Base-by-base conservation (phyloP, 225 moss, liverwort and hornwort genomes). In the Bryoerythrophyllum caledonicum region DNA sequence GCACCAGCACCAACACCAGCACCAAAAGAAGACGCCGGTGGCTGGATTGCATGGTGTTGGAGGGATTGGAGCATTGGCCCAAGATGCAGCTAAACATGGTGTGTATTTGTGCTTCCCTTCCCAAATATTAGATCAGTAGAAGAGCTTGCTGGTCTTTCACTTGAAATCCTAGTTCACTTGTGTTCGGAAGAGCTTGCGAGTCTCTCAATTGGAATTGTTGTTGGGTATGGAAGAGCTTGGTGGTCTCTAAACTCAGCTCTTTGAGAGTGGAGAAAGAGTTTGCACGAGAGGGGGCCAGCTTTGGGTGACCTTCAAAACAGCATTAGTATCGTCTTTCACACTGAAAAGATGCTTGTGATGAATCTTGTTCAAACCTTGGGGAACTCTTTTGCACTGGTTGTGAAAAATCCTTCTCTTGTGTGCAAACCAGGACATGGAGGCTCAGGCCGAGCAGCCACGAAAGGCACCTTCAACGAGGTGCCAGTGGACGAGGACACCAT, bases 401-500 rank as follows among this genome's bases (percentile, higher is more conserved):
- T 60, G 30, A 46, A 10, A 28, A 20, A 72, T 25, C 40, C 60
- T 34, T 55, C 66, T 72, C 34, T 57, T 66, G 28, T 10, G 26
- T 20, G 32, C 46, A 30, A 57, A 49, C 9, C 69, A 83, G 76
- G 68, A n/a, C 76, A 60, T 64, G 34, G 52, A 20, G 64, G 68
- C 23, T 76, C 69, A 7, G 76, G 67, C 38, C 51, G 72, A 8
- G 74, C 41, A 20, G 10, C 52, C 26, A 40, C 38, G 7, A 35
- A 74, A 40, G 80, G 76, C 26, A 23, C 56, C 2, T 51, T 28
- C 13, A 57, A 68, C 44, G 73, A 81, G 15, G 83, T 76, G 3
- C 75, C 72, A 24, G 75, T 81, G 73, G 81, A 83, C 0, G 26
- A 54, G 8, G 76, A 83, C 60, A 81, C 86, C 5, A 86, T 86